Base-by-base conservation (phyloP, 1,284 basidiomycete genomes). In the Heimioporus retisporus region DNA sequence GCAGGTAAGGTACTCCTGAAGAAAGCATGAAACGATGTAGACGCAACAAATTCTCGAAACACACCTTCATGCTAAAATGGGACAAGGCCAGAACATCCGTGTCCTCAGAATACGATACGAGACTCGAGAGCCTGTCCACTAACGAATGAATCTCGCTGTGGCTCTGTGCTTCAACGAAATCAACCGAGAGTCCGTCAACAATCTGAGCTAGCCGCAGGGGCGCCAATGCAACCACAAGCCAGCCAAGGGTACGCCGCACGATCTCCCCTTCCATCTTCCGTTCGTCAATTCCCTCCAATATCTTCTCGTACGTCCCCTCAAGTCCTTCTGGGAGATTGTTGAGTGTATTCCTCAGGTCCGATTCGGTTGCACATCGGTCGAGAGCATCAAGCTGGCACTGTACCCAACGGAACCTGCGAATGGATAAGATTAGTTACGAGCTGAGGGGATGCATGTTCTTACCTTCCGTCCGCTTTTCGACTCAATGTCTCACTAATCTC, bases 311-410 rank as follows among this genome's bases (percentile, higher is more conserved):
- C 5, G 48, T 57, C 19, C 18, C 55, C 44, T 63, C 61, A 25
- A 63, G 40, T 16, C 35, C 61, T 1, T 28, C 23, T 1, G 61
- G 61, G 2, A 64, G 62, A 31, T 35, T 46, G 7, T 59, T 31
- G 2, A 59, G 57, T 3, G 28, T 51, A 40, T 59, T 28, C 42
- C 6, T 25, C 6, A 65, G 25, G n/a, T 65, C 60, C 21, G 25
- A 14, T 25, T 14, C 44, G 35, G 57, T 59, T 5, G 42, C 19
- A 58, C 64, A 65, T 18, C 42, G 59, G 15, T 58, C 56, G 6
- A 65, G 56, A 14, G 25, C 35, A 53, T 62, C 65, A 2, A 65
- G 21, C 18, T 65, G 65, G 16, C 65, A 66, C 13, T 66, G 48
- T 2, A 65, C 62, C 65, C 65, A 66, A 2, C 55, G 58, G 16